Base-by-base conservation (phyloP, 2,329 filamentous ascomycete species). In the Aspergillus aculeatinus region DNA sequence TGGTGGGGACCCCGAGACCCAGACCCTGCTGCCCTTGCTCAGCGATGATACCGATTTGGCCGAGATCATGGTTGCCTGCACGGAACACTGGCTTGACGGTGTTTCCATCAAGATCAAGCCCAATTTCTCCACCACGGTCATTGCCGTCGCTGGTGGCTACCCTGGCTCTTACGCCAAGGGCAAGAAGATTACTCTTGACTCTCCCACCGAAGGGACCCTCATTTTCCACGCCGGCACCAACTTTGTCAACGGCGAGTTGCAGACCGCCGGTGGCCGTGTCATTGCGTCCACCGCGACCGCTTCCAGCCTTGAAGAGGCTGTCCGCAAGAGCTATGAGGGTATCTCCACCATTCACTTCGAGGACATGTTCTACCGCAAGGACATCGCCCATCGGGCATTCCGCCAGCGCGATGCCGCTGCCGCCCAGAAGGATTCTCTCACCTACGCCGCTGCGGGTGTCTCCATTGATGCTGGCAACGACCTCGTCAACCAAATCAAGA, bases 181-280 rank as follows among this genome's bases (percentile, higher is more conserved):
- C 57, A 90, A 82, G 48, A 74, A 79, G 11, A 88, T 89, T 72
- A 82, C 73, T 29, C 69, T 89, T 48, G 79, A 81, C 54, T 79
- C 89, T 72, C 23, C 78, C 79, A 57, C 81, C 77, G 54, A 81
- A 78, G 79, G 82, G 62, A 89, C 85, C 63, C 87, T 89, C 63
- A 86, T 97, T 63, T 99, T 99, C 85, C 95, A 99, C 73, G 95
- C 95, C 5, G 95, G 95, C 29, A 99, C 95, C 2, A 83, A 83
- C 44, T 74, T 91, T 35, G 72, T 84, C 10, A 79, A 80, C 21
- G 83, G 86, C 39, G 81, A 87, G 63, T 81, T 98, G 21, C 83
- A 87, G 70, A 94, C 92, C 0, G 85, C 89, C 0, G 95, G 95
- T 51, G 95, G 95, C 1, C 88, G 95, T 59, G 95, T 99, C 35